These are phyloP conservation scores for Vinca minor DNA, from an alignment of 257 asterid genomes.

Conservation along the genomic window DNA sequence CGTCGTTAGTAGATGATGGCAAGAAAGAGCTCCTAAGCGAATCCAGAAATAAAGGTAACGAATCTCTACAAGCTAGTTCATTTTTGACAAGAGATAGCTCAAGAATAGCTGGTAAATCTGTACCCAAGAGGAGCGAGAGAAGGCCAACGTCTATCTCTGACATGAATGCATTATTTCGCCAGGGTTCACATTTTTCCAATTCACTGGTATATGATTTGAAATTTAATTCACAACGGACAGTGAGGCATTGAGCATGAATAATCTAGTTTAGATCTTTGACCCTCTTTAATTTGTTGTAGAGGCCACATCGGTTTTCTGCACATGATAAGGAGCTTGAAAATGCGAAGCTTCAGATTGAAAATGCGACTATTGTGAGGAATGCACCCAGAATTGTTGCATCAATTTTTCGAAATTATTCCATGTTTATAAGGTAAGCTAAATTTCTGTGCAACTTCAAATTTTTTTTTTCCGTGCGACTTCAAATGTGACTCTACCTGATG, in stretches of 20 bases:
- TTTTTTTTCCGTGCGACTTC: not conserved
- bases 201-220: constrained; percentile 29
- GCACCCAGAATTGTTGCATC: constrained; percentile 30
- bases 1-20: not conserved
- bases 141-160: constrained; percentile 30
- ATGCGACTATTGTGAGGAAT: constrained; percentile 32
- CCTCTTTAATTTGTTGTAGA: constrained; percentile 30
- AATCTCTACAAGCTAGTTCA: constrained; percentile 22
- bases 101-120: constrained; percentile 11
- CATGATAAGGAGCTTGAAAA: constrained; percentile 40
- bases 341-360: constrained; percentile 38
- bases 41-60: not conserved
- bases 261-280: constrained; percentile 13
- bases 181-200: constrained; percentile 20
- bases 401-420: constrained; percentile 48
- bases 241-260: constrained; percentile 6
- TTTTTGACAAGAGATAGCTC: constrained; percentile 16
- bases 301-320: constrained; percentile 31
- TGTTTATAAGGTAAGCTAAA: constrained; percentile 34
- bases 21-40: constrained; percentile 7
- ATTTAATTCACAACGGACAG: constrained; percentile 3
- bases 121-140: constrained; percentile 18
- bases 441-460: not conserved
- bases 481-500: not conserved
- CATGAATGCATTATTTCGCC: constrained; percentile 37